A percentile compares a stretch with the other conserved stretches of the same genome.
phyloP scores from a whole-genome alignment of 176 grass and related monocot species.

The Lolium rigidum region DNA sequence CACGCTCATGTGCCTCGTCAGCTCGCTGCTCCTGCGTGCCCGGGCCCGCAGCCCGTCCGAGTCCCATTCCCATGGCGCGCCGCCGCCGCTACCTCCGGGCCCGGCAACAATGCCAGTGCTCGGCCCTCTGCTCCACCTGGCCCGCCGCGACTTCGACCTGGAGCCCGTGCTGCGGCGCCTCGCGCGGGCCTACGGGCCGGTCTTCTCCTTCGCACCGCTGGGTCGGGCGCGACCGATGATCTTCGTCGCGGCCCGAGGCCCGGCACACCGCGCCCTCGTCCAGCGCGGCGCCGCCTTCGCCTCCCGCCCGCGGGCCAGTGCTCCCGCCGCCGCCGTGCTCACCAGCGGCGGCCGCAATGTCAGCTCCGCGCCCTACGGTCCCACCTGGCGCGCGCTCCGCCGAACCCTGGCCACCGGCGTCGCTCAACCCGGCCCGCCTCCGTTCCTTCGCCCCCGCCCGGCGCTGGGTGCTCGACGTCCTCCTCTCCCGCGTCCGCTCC shows the following conservation, averaged over 20 bases:
- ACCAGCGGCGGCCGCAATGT: constrained; percentile 55
- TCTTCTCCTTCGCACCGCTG: constrained; percentile 54
- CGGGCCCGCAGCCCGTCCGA: background rate
- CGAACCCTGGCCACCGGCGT: constrained; percentile 50
- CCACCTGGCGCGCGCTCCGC: constrained; percentile 58
- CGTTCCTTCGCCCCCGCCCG: constrained; percentile 47
- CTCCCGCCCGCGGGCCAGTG: constrained; percentile 32
- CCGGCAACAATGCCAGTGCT: constrained; percentile 45
- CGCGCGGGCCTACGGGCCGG: constrained; percentile 45
- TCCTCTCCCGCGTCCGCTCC: constrained; percentile 33
- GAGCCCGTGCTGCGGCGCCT: constrained; percentile 43
- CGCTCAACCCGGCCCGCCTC: constrained; percentile 59
- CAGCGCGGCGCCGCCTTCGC: constrained; percentile 63
- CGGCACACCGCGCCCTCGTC: constrained; percentile 56
- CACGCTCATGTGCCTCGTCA: constrained; percentile 48
- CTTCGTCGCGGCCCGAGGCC: constrained; percentile 49
- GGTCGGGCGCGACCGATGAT: constrained; percentile 29
- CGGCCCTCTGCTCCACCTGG: constrained; percentile 44
- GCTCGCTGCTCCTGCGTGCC: constrained; percentile 32
- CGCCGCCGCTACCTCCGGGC: constrained; percentile 42
- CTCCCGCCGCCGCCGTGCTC: constrained; percentile 29
- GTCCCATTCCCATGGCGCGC: background rate
- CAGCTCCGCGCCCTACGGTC: constrained; percentile 52
- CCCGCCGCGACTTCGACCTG: constrained; percentile 44
- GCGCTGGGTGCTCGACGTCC: constrained; percentile 49